Base-by-base conservation (phyloP, 176 grass and related monocot species). In the Ananas comosus region DNA sequence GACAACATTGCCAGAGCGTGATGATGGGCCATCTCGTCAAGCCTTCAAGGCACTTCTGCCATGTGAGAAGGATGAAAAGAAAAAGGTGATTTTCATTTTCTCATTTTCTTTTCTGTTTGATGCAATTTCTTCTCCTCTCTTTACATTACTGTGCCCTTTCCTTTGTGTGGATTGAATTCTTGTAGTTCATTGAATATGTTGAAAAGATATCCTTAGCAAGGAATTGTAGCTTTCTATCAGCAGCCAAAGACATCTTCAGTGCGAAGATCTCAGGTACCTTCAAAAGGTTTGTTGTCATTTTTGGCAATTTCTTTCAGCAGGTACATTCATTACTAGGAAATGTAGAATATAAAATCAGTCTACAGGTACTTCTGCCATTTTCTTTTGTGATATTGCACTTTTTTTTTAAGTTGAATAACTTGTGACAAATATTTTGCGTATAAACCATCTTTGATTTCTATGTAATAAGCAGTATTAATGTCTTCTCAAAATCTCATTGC, bases 221-320 rank as follows among this genome's bases (percentile, higher is more conserved):
- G 83, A 87, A 83, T 59, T 89, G 88, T 81, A 88, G 92, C 57
- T 96, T 96, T 66, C 12, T 86, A 70, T 72, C 75, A 54, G 83
- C 88, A 66, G 88, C 88, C 54, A 85, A 42, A 63, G 92, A 92
- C 59, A 92, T 96, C 61, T 96, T 96, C 78, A 86, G 70, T 53
- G 88, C 92, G 70, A 96, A 96, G 76, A 78, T 96, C 67, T 96
- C 83, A n/a, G 92, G 92, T 80, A 96, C 92, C 64, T 96, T 96
- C 73, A 96, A 92, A 96, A 96, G 92, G 92, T 96, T 70, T 49
- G 14, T 47, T 77, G 11, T 68, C 54, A 59, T 59, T 51, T 11
- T 0, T 12, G 1, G 16, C 23, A 13, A 17, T 23, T 52, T 25
- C 3, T 28, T 51, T 28, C 52, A 17, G 0, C n/a, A 33, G 27